Conservation (phyloP, 805 yeast species). For the Yamadazyma laniorum region DNA sequence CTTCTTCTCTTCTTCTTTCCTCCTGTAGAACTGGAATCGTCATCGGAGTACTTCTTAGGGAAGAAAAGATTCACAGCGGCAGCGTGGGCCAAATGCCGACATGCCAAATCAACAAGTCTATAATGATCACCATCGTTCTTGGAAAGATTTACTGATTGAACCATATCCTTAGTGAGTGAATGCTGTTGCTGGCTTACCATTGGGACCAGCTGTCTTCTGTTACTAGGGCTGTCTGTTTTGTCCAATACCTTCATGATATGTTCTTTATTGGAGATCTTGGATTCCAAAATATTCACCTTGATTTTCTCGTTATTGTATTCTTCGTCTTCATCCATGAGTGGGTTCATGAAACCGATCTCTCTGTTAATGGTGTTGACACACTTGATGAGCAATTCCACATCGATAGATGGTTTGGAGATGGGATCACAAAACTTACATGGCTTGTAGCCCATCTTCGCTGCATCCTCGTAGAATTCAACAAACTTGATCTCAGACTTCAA, state of each 20-base stretch:
- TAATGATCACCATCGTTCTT: conserved; percentile 69
- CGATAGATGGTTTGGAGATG: conserved; percentile 41
- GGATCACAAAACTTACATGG: conserved; percentile 63
- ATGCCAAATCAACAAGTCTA: conserved; percentile 70
- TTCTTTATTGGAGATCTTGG: conserved; percentile 23
- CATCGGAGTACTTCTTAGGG: conserved; percentile 21
- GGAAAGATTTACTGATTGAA: conserved; percentile 29
- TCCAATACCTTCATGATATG: conserved; percentile 23
- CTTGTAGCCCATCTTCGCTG: conserved; percentile 42
- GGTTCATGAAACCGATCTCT: conserved; percentile 56
- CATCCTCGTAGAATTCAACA: conserved; percentile 40
- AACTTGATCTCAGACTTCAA: conserved; percentile 47
- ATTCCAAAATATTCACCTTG: conserved; percentile 34
- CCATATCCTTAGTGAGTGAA: conserved; percentile 1
- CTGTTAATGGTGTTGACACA: conserved; percentile 58
- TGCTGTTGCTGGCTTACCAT: conserved; percentile 1
- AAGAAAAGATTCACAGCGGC: conserved; percentile 51
- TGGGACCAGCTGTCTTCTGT: conserved; percentile 30
- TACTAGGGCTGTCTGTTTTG: conserved; percentile 12
- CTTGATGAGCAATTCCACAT: conserved; percentile 41
- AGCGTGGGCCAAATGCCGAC: conserved; percentile 79
- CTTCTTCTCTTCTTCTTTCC: conserved; percentile 52
- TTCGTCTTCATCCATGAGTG: conserved; percentile 47
- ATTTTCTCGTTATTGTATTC: conserved; percentile 35
- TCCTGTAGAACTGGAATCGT: conserved; percentile 9